Percentiles rank a stretch among this genome's conserved stretches.
Evolutionary conservation across 1,139 yeast species (phyloP).

Genomic region (Starmera stellimalicola): DNA sequence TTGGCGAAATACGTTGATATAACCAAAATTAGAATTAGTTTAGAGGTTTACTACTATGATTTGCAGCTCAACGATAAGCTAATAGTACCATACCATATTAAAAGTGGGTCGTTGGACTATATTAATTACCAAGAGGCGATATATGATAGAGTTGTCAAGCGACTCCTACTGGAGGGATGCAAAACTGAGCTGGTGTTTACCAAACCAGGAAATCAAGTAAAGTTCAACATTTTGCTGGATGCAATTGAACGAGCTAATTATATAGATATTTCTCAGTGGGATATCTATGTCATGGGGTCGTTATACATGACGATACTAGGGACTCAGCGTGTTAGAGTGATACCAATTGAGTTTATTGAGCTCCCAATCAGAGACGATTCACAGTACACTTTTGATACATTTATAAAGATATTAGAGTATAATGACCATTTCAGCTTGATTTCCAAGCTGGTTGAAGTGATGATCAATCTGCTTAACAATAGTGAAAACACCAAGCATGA

Average conservation of each 20-base stretch:
- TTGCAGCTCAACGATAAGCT: conserved; percentile 24
- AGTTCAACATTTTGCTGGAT: conserved; percentile 39
- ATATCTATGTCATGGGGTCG: conserved; percentile 47
- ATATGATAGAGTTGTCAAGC: conserved; percentile 36
- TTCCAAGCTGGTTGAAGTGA: conserved; percentile 33
- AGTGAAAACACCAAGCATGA: conserved; percentile 35
- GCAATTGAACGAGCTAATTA: conserved; percentile 45
- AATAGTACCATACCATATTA: conserved; percentile 23
- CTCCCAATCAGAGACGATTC: conserved; percentile 41
- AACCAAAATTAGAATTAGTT: conserved; percentile 65
- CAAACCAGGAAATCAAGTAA: conserved; percentile 47
- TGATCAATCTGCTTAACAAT: conserved; percentile 26
- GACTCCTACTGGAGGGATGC: conserved; percentile 34
- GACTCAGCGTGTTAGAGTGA: conserved; percentile 35
- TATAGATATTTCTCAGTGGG: conserved; percentile 56
- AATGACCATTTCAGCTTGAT: conserved; percentile 23
- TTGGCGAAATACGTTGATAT: conserved; percentile 63
- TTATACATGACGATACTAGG: conserved; percentile 39
- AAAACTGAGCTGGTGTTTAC: conserved; percentile 42
- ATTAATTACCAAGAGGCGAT: conserved; percentile 26
- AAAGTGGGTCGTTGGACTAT: conserved; percentile 21
- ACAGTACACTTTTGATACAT: conserved; percentile 29
- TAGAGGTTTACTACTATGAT: conserved; percentile 60
- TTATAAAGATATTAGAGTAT: conserved; percentile 24
- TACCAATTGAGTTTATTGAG: conserved; percentile 32